Base-by-base conservation (phyloP, 345 rosid genomes). In the Acer yangbiense region DNA sequence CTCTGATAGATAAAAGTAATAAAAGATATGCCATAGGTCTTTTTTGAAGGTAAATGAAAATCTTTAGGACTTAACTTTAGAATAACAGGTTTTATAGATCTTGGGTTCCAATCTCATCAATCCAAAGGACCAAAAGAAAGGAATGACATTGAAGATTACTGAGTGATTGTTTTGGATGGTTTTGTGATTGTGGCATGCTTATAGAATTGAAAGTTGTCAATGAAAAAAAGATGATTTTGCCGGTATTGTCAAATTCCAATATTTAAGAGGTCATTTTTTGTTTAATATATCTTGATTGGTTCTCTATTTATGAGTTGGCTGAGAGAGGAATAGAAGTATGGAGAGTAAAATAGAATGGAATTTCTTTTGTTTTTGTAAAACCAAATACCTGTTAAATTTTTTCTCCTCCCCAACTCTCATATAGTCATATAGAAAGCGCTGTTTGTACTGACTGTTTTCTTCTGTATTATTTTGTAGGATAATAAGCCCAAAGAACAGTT, bases 401-500 rank as follows among this genome's bases (percentile, higher is more conserved):
- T 32, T 16, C 2, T 29, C 10, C 9, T 9, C 20, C 8, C 55
- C 41, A 13, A 14, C 57, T 60, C 62, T 35, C 39, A 35, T 35
- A 35, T 35, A 35, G 39, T 41, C 14, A 20, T 41, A 20, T 54
- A 14, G 61, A 60, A 73, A 60, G 67, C 14, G 11, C 14, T 58
- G 20, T 21, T 25, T 35, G 35, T 41, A 60, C 21, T 72, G 14
- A 60, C 39, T 21, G 14, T 54, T 75, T 27, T 60, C 21, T 41
- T 77, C 23, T 67, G 21, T 69, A 18, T 84, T 25, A 62, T 81
- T 66, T 23, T 78, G 71, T 84, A 95, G 98, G 97, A 93, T 68
- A 78, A 44, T 71, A 86, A 83, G 89, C 76, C 82, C 62, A 89
- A 86, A 77, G 97, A 86, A 83, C 90, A 81, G 68, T 77, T 81